Conservation (phyloP, 768 basidiomycete genomes). For the Tephrocybe rancida region DNA sequence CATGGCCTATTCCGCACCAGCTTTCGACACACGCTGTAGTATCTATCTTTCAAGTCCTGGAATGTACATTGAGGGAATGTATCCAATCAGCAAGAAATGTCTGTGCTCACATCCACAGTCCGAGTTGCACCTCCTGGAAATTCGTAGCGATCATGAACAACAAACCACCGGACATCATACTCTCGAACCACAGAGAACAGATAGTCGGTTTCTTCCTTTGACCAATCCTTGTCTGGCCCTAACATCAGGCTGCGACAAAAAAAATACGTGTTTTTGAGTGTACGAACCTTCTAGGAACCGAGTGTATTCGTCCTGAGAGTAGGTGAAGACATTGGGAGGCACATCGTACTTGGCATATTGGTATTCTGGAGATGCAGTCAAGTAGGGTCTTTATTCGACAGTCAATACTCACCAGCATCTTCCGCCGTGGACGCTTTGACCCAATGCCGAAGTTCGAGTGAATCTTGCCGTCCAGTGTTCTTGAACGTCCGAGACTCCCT, state of each 20-base stretch:
- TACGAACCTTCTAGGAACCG: constrained; percentile 70
- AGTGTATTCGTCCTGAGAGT: constrained; percentile 87
- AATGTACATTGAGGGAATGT: constrained; percentile 3
- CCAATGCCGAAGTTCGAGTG: constrained; percentile 84
- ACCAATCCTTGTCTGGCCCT: constrained; percentile 80
- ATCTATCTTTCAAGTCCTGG: constrained; percentile 92
- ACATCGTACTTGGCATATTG: constrained; percentile 84
- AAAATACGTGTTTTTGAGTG: background rate
- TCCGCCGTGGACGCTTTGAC: constrained; percentile 61
- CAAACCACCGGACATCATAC: constrained; percentile 88
- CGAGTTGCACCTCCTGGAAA: constrained; percentile 56
- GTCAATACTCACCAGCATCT: constrained; percentile 47
- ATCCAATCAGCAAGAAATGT: background rate
- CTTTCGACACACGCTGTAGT: constrained; percentile 89
- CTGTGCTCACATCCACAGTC: constrained; percentile 65
- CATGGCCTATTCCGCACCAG: constrained; percentile 85
- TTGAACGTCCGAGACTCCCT: constrained; percentile 81
- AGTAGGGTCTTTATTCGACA: background rate
- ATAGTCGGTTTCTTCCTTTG: constrained; percentile 92
- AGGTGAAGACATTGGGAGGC: constrained; percentile 63
- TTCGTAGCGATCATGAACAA: constrained; percentile 90
- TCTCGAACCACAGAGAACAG: constrained; percentile 79
- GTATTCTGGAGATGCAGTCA: constrained; percentile 55
- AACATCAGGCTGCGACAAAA: background rate
- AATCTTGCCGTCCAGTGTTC: constrained; percentile 70